Percentiles rank a stretch among this genome's conserved stretches.
These are phyloP conservation scores for Cercospora citrullina DNA, from an alignment of 2,329 filamentous ascomycete genomes.

Conservation along the genomic window DNA sequence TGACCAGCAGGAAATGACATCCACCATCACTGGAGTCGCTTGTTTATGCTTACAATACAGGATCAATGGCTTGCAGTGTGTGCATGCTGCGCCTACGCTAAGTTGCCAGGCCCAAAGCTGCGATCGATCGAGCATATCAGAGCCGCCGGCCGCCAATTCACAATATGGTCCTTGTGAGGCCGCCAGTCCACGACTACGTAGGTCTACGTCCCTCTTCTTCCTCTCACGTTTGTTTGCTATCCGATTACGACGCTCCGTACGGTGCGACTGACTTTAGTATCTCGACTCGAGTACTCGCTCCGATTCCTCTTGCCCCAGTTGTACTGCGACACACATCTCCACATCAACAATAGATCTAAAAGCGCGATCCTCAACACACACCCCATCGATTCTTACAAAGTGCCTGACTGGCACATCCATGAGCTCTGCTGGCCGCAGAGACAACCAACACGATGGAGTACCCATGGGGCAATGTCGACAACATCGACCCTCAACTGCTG, in stretches of 20 bases:
- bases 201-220: background rate
- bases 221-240: background rate
- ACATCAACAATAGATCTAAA: background rate
- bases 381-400: background rate
- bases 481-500: conserved; percentile 8
- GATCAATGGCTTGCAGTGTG: background rate
- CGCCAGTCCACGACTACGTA: background rate
- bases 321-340: background rate
- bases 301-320: background rate
- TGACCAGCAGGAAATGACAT: background rate
- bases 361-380: no score
- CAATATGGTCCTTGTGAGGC: no score
- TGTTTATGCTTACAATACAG: background rate
- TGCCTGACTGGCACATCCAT: background rate
- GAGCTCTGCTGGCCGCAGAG: conserved; percentile 8
- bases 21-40: background rate
- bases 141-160: background rate
- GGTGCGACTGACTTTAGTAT: background rate
- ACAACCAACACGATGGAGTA: background rate
- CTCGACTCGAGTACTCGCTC: background rate
- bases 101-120: background rate
- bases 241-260: background rate
- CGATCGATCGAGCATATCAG: background rate
- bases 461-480: background rate
- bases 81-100: background rate